Percentiles rank a stretch among this genome's conserved stretches.
Conservation (phyloP, 1,284 basidiomycete species). For the Apiotrichum brassicae region DNA sequence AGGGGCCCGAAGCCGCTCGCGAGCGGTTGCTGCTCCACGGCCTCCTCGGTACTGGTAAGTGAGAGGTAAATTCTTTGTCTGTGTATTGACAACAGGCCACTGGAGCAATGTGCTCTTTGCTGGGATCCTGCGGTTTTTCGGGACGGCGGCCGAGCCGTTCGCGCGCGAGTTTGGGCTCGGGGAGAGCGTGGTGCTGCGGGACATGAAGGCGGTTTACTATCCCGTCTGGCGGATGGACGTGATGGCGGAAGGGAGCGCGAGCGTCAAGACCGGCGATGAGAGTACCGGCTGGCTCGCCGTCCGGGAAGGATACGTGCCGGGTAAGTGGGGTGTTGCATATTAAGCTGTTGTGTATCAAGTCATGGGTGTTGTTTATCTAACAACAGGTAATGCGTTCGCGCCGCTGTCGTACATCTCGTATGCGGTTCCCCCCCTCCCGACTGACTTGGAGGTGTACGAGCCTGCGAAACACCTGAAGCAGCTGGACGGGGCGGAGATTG, state of each 20-base stretch:
- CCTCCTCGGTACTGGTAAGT: slow-evolving; percentile 21
- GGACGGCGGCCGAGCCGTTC: slow-evolving; percentile 18
- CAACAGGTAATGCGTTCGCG: slow-evolving; percentile 41
- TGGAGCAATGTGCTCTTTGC: slow-evolving; percentile 28
- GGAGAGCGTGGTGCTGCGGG: slow-evolving; percentile 19
- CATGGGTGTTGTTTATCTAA: not conserved
- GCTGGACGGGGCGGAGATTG: slow-evolving; percentile 61
- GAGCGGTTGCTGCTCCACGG: slow-evolving; percentile 21
- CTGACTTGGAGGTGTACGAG: slow-evolving; percentile 29
- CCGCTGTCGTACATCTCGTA: slow-evolving; percentile 44
- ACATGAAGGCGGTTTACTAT: slow-evolving; percentile 37
- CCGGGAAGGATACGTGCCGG: slow-evolving; percentile 36
- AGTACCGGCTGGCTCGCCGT: slow-evolving; percentile 21
- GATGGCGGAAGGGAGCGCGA: slow-evolving; percentile 28
- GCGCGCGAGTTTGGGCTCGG: slow-evolving; percentile 33
- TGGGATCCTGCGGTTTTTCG: slow-evolving; percentile 30
- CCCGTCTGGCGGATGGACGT: slow-evolving; percentile 39
- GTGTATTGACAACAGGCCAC: slow-evolving; percentile 9
- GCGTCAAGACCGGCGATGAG: slow-evolving; percentile 12
- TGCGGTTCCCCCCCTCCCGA: slow-evolving; percentile 31
- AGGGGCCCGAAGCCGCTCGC: slow-evolving; percentile 20
- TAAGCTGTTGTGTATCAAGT: too few species aligned
- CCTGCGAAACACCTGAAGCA: slow-evolving; percentile 48
- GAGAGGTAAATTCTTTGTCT: too few species aligned
- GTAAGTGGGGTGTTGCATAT: slow-evolving; percentile 16